phyloP scores from a whole-genome alignment of 2,329 filamentous ascomycete species.

The Cladosporium phlei region DNA sequence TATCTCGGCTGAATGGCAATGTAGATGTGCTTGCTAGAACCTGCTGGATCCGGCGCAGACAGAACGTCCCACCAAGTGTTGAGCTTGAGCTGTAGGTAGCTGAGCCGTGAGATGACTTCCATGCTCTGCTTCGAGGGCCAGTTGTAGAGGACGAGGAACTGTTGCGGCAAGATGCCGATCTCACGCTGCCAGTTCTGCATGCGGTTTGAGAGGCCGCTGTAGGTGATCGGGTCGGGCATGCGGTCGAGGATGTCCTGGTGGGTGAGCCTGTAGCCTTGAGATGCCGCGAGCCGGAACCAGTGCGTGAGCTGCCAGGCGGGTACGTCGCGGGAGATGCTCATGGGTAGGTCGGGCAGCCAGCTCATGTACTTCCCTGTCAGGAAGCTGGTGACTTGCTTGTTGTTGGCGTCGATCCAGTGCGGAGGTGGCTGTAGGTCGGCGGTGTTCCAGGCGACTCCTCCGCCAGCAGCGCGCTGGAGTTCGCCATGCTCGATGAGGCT shows the following conservation, averaged over 20 bases:
- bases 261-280: not conserved
- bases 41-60: not conserved
- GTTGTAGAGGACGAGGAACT: not conserved
- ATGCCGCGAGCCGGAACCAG: not conserved
- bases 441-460: not conserved
- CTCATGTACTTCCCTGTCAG: not conserved
- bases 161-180: not conserved
- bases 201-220: not conserved
- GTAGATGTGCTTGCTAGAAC: not conserved
- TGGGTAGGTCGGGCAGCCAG: not conserved
- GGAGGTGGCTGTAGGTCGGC: not conserved
- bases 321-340: not conserved
- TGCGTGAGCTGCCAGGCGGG: not conserved
- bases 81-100: constrained; percentile 6
- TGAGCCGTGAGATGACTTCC: not conserved
- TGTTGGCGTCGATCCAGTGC: not conserved
- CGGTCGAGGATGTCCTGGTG: constrained; percentile 1
- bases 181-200: constrained; percentile 5
- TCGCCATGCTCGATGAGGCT: constrained; percentile 1
- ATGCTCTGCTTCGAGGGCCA: constrained; percentile 4
- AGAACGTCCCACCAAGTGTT: constrained; percentile 4
- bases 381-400: not conserved
- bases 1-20: not conserved
- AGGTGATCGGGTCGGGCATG: not conserved
- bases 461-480: not conserved